Evolutionary conservation across 805 yeast genomes (phyloP).

Genomic region (Metschnikowia corniflorae): DNA sequence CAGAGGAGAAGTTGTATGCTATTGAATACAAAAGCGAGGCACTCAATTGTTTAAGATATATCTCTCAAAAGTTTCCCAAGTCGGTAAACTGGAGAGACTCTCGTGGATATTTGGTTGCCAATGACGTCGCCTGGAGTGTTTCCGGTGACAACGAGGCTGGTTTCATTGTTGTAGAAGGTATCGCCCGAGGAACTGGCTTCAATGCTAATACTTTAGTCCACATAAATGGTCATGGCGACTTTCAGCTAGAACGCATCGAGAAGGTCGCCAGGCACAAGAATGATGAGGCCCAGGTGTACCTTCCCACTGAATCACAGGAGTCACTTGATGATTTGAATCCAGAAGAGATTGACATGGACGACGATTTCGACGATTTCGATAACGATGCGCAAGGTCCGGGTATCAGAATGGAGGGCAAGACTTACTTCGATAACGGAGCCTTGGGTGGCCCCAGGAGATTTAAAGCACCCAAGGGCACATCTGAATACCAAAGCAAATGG

Average conservation of each 20-base stretch:
- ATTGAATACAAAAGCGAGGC: conserved; percentile 68
- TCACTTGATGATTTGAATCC: conserved; percentile 59
- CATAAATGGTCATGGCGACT: conserved; percentile 88
- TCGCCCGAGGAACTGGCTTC: conserved; percentile 83
- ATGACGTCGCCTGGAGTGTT: conserved; percentile 44
- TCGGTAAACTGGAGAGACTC: conserved; percentile 87
- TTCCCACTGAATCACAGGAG: conserved; percentile 46
- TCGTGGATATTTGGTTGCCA: conserved; percentile 86
- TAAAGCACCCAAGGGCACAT: conserved; percentile 64
- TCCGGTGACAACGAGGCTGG: conserved; percentile 26
- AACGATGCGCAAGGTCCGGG: conserved; percentile 33
- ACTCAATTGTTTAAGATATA: conserved; percentile 62
- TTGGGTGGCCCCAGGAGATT: conserved; percentile 24
- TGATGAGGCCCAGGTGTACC: conserved; percentile 21
- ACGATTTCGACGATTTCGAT: conserved; percentile 25
- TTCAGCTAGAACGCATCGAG: conserved; percentile 67
- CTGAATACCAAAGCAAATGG: conserved; percentile 78
- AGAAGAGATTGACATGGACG: conserved; percentile 47
- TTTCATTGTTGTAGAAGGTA: conserved; percentile 66
- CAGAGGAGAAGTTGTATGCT: conserved; percentile 71
- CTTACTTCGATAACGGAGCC: conserved; percentile 37
- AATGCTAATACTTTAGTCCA: conserved; percentile 75
- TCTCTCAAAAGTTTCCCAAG: conserved; percentile 86
- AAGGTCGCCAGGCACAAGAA: conserved; percentile 31
- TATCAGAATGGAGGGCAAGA: conserved; percentile 55